Conservation (phyloP, 1,284 basidiomycete species). For the Rhizoctonia solani region DNA sequence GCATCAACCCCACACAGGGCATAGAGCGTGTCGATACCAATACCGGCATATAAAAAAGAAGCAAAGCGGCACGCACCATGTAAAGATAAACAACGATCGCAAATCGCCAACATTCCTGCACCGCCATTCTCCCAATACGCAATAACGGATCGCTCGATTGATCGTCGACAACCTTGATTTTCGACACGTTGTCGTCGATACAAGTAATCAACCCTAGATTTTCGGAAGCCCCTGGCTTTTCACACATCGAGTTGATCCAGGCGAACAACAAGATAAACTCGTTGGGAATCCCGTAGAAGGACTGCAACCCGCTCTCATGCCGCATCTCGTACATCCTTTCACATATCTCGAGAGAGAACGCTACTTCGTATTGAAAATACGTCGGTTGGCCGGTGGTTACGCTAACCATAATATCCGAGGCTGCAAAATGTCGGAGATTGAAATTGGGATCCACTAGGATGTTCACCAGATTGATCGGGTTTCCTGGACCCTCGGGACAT, state of each 20-base stretch:
- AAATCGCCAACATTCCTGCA: constrained; percentile 11
- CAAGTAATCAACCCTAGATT: no score
- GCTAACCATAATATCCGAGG: constrained; percentile 9
- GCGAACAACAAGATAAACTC: no score
- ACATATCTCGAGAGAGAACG: neutral
- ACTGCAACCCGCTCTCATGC: neutral
- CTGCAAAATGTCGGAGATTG: constrained; percentile 1
- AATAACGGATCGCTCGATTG: neutral
- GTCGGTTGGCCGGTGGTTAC: neutral
- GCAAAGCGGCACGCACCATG: neutral
- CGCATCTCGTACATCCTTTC: constrained; percentile 1
- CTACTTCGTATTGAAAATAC: constrained; percentile 2
- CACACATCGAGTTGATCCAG: no score
- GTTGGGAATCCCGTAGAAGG: no score
- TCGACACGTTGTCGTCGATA: no score
- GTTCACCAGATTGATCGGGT: neutral
- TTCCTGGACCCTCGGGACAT: neutral
- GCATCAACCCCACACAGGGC: neutral
- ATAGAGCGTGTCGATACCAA: neutral
- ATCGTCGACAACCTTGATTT: neutral
- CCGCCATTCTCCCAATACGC: neutral
- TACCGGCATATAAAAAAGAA: neutral
- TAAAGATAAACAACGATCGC: constrained; percentile 1
- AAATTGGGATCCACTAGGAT: constrained; percentile 1
- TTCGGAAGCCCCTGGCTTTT: no score